Conservation (phyloP, 371 early-diverging fungal species). For the Mucor mucedo region DNA sequence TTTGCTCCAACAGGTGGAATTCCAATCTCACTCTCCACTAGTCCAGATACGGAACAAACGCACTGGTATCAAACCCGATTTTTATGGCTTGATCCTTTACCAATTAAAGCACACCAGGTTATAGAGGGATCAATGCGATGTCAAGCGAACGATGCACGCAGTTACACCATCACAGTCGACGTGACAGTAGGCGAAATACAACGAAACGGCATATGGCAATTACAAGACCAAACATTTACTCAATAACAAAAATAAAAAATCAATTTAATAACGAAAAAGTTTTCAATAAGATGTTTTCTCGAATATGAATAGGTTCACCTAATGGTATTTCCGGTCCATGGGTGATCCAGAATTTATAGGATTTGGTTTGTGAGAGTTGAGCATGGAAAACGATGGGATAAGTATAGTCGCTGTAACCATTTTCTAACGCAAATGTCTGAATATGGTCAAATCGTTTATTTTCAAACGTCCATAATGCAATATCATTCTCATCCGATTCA, state of each 20-base stretch:
- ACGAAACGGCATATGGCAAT: constrained; percentile 74
- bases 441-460: constrained; percentile 1
- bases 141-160: constrained; percentile 88
- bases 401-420: not conserved
- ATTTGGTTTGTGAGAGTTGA: not conserved
- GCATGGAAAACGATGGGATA: not conserved
- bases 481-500: not conserved
- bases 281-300: not conserved
- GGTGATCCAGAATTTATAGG: not conserved
- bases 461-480: not conserved
- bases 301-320: not conserved
- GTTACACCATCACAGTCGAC: constrained; percentile 82
- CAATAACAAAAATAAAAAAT: not conserved
- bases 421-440: not conserved
- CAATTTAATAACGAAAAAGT: not conserved
- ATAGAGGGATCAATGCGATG: constrained; percentile 87
- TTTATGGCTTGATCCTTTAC: constrained; percentile 91
- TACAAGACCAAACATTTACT: constrained; percentile 92
- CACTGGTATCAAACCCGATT: constrained; percentile 99
- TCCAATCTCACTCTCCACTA: constrained; percentile 76
- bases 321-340: not conserved
- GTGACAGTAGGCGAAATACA: constrained; percentile 53
- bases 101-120: constrained; percentile 88
- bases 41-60: constrained; percentile 86
- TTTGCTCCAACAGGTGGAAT: constrained; percentile 61